Percentiles rank a stretch among this genome's conserved stretches.
These are phyloP conservation scores for Hymenoscyphus infarciens DNA, from an alignment of 2,329 filamentous ascomycete species.

Conservation along the genomic window DNA sequence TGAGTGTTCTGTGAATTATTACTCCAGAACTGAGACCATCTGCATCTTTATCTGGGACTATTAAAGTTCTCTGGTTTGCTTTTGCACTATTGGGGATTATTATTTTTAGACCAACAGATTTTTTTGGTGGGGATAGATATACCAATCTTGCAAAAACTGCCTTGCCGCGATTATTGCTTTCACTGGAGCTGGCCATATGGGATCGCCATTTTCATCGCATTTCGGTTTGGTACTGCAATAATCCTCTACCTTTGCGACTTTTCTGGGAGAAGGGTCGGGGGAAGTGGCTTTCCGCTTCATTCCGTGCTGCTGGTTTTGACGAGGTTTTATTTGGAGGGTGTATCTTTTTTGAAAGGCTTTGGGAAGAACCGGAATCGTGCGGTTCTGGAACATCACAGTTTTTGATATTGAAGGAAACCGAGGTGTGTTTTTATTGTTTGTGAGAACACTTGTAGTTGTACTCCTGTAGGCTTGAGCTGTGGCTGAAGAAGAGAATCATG, in stretches of 20 bases:
- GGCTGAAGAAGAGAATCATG: not conserved
- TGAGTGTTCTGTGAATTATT: constrained; percentile 58
- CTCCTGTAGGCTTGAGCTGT: no score
- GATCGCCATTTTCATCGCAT: constrained; percentile 17
- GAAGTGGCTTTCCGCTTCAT: constrained; percentile 23
- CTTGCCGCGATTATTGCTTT: constrained; percentile 53
- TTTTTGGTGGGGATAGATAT: not conserved
- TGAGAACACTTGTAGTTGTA: not conserved
- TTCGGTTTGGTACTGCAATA: constrained; percentile 24
- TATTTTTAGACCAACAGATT: not conserved
- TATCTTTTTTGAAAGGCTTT: not conserved
- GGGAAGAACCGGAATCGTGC: not conserved
- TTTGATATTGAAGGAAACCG: not conserved
- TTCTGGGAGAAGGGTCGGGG: constrained; percentile 13
- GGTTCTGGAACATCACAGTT: not conserved
- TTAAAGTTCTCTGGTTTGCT: constrained; percentile 49
- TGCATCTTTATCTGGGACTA: constrained; percentile 67
- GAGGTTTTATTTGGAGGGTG: not conserved
- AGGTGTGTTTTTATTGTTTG: not conserved
- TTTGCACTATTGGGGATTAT: constrained; percentile 41
- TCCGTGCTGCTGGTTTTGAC: not conserved
- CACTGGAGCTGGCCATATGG: constrained; percentile 59
- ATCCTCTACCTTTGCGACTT: constrained; percentile 24
- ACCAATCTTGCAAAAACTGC: constrained; percentile 57
- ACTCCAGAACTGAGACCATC: constrained; percentile 63